phyloP scores from a whole-genome alignment of 257 asterid species.

The Jasminum sambac region DNA sequence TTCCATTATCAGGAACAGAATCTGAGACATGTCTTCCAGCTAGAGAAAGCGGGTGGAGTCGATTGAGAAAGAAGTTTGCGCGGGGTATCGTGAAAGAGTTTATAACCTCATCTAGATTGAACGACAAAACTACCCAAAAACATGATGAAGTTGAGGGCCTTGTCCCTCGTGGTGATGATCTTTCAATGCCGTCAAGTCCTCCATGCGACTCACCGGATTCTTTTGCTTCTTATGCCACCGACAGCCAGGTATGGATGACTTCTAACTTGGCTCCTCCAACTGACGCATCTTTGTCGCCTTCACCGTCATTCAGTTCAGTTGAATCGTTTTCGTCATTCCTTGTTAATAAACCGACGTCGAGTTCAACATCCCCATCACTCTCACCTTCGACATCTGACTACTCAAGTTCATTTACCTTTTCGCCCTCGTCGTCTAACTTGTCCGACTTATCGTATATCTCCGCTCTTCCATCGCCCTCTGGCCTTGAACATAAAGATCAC shows the following conservation, averaged over 20 bases:
- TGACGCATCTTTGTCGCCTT: constrained; percentile 42
- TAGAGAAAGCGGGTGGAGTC: constrained; percentile 69
- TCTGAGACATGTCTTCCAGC: constrained; percentile 68
- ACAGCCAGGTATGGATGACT: constrained; percentile 42
- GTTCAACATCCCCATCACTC: constrained; percentile 59
- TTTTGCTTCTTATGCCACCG: constrained; percentile 43
- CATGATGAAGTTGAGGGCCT: constrained; percentile 33
- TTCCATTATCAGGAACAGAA: constrained; percentile 54
- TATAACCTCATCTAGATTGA: constrained; percentile 43
- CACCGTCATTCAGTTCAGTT: constrained; percentile 59
- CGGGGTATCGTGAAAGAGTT: constrained; percentile 50
- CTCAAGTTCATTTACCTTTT: constrained; percentile 75
- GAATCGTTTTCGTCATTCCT: constrained; percentile 58
- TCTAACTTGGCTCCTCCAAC: constrained; percentile 27
- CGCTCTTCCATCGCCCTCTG: constrained; percentile 66
- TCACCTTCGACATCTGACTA: constrained; percentile 86
- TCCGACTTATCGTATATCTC: constrained; percentile 68
- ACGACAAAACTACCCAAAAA: constrained; percentile 20
- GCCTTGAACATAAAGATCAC: constrained; percentile 35
- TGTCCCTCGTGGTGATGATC: constrained; percentile 34
- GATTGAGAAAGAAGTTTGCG: constrained; percentile 55
- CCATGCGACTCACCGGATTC: constrained; percentile 46
- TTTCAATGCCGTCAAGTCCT: constrained; percentile 42
- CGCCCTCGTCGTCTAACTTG: constrained; percentile 90
- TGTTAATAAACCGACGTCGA: constrained; percentile 50